phyloP scores from a whole-genome alignment of 148 eudicot genomes.

The Tetragonia tetragonoides region DNA sequence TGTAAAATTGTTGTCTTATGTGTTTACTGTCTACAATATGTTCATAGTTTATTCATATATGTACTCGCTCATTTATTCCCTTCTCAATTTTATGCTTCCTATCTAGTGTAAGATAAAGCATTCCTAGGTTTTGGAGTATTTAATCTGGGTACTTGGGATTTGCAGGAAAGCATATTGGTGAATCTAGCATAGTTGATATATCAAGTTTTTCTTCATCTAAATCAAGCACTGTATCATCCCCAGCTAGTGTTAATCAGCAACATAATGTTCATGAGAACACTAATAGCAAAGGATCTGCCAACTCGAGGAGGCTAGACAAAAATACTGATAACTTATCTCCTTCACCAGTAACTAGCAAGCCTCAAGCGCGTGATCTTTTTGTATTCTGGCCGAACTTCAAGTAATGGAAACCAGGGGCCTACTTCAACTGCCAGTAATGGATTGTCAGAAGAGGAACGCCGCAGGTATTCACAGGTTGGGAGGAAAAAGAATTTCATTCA shows the following conservation, averaged over 20 bases:
- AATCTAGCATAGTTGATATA: background rate
- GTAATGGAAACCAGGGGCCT: slow-evolving; percentile 9
- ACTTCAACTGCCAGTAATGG: slow-evolving; percentile 21
- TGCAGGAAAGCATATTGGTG: slow-evolving; percentile 16
- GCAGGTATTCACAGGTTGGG: slow-evolving; percentile 36
- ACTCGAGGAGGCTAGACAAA: background rate
- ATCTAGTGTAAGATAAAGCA: background rate
- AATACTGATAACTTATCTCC: slow-evolving; percentile 10
- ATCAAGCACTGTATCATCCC: slow-evolving; percentile 12
- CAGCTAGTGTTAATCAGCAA: slow-evolving; percentile 6
- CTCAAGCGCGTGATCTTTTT: slow-evolving; percentile 20
- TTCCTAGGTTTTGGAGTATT: background rate
- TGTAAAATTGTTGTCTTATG: background rate
- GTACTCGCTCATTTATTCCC: background rate
- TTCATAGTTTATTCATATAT: background rate
- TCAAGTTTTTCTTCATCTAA: background rate
- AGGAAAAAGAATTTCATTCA: slow-evolving; percentile 48
- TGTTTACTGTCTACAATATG: background rate
- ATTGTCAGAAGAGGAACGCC: slow-evolving; percentile 27
- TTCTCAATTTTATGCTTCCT: background rate
- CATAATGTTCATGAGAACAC: slow-evolving; percentile 3
- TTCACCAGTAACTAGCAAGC: slow-evolving; percentile 23
- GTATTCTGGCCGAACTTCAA: slow-evolving; percentile 5
- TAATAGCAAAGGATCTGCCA: slow-evolving; percentile 17
- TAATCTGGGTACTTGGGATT: background rate